Evolutionary conservation across 495 filamentous ascomycete genomes (phyloP), one percentile per base, ranked within the genome.

Genomic region (Podospora didyma): DNA sequence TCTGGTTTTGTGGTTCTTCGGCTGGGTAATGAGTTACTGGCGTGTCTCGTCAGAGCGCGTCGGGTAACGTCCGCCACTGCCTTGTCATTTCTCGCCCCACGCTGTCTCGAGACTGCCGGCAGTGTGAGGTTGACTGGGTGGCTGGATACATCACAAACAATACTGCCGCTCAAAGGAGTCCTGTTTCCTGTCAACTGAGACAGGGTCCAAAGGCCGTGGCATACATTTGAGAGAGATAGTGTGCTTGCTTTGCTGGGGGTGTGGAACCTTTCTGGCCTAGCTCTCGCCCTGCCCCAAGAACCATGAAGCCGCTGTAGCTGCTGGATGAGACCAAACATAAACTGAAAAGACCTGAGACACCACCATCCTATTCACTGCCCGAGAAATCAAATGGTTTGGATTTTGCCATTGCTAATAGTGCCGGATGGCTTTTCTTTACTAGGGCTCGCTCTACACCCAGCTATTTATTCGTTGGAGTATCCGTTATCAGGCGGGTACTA

Each of bases 331-430:
- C 66, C 55, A 60, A 59, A 56, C 39, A 12, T 42, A 46, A 58
- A 69, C 69, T 70, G 68, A 71, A 69, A 71, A 73, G 68, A 73
- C 63, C 69, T 73, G 70, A 73, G 64, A 64, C 63, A 58, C 63
- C 14, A 45, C 20, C n/a, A 42, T 34, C 54, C 53, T 42, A 57
- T 54, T 63, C 55, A 9, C 26, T 31, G 4, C 26, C 54, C 19
- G 16, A 51, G 19, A 22, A 22, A 14, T 2, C 17, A 20, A 41
- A 39, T 51, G 49, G 37, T 41, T 51, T 51, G 39, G n/a, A 22
- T 26, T 20, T 2, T 6, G 28, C 10, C 23, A 9, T 51, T 14
- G 28, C 49, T 51, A 39, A 51, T 23, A n/a, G 10, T 14, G 23
- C 20, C 11, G n/a, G 47, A 26, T 14, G 24, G 14, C 31, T 24